Evolutionary conservation across 495 filamentous ascomycete genomes (phyloP).

Genomic region (Tetracladium setigerum): DNA sequence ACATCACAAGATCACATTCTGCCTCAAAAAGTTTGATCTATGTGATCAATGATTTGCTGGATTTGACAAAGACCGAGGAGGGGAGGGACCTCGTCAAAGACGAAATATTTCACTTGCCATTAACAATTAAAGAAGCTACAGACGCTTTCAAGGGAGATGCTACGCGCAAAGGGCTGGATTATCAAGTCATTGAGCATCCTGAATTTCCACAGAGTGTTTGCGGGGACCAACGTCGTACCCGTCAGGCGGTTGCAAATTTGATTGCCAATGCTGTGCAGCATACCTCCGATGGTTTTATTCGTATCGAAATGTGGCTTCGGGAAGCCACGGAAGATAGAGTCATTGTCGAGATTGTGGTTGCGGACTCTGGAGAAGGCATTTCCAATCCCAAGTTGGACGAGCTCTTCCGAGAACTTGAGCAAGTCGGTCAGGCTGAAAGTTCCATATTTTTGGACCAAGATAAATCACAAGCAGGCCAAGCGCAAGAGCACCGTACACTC

Average conservation of each 20-base stretch:
- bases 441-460: slow-evolving; percentile 26
- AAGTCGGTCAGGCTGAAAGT: slow-evolving; percentile 57
- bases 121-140: slow-evolving; percentile 68
- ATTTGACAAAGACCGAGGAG: slow-evolving; percentile 84
- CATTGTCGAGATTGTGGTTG: slow-evolving; percentile 60
- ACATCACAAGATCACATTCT: slow-evolving; percentile 79
- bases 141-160: slow-evolving; percentile 68
- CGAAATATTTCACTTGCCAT: slow-evolving; percentile 66
- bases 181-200: slow-evolving; percentile 57
- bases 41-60: slow-evolving; percentile 91
- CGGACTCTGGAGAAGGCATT: slow-evolving; percentile 83
- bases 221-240: slow-evolving; percentile 71
- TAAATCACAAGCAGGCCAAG: slow-evolving; percentile 22
- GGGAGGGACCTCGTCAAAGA: slow-evolving; percentile 75
- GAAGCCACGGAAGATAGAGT: slow-evolving; percentile 22
- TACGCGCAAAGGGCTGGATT: slow-evolving; percentile 64
- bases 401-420: slow-evolving; percentile 82
- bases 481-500: slow-evolving; percentile 33
- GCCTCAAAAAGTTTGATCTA: slow-evolving; percentile 95
- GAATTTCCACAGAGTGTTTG: slow-evolving; percentile 65
- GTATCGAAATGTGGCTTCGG: slow-evolving; percentile 56
- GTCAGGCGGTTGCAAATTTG: slow-evolving; percentile 76
- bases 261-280: slow-evolving; percentile 82
- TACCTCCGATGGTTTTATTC: slow-evolving; percentile 62
- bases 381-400: slow-evolving; percentile 59